phyloP scores from a whole-genome alignment of 108 stramenopile species.

The Cyclostephanos tholiformis region DNA sequence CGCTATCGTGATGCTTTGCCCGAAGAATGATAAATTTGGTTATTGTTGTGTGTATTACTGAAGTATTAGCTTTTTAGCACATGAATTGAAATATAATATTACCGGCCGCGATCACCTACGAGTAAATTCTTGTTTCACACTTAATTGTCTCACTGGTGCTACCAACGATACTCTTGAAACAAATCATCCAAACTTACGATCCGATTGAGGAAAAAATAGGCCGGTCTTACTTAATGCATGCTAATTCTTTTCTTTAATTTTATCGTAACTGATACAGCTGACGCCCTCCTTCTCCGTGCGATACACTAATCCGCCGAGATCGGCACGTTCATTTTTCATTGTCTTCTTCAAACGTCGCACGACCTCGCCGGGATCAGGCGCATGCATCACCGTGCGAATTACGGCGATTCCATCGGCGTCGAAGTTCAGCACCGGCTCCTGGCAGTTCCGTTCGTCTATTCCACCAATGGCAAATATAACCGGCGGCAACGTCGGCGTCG shows the following conservation, averaged over 20 bases:
- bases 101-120: too few species aligned
- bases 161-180: too few species aligned
- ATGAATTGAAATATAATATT: too few species aligned
- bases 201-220: too few species aligned
- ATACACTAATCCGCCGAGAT: background rate
- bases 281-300: background rate
- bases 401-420: conserved; percentile 84
- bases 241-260: too few species aligned
- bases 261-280: background rate
- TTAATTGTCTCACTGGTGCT: too few species aligned
- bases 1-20: conserved; percentile 47
- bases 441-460: conserved; percentile 73
- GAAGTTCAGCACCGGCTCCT: conserved; percentile 54
- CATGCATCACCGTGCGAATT: conserved; percentile 74
- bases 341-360: conserved; percentile 45
- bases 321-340: conserved; percentile 34
- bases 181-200: too few species aligned
- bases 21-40: conserved; percentile 13
- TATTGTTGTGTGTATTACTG: background rate
- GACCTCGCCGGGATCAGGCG: conserved; percentile 52
- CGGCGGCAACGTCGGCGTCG: conserved; percentile 16
- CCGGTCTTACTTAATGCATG: too few species aligned
- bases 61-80: too few species aligned
- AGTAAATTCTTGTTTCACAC: too few species aligned
- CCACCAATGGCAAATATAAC: conserved; percentile 80